Conservation (phyloP, 1,284 basidiomycete species). For the Melampsora americana region DNA sequence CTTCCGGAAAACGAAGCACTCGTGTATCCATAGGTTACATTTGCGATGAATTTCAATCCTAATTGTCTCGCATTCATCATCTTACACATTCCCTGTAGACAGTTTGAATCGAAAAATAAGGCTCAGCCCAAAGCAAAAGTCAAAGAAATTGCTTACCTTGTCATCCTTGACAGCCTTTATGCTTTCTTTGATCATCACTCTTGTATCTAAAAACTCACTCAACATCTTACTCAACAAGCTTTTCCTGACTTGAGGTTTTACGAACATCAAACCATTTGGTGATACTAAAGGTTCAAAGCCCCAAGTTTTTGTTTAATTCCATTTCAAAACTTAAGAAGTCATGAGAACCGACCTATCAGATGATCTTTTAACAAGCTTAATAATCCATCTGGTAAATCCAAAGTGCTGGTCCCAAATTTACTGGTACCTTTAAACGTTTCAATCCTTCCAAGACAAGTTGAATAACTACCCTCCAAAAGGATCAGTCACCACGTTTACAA, state of each 20-base stretch:
- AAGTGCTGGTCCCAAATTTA: constrained; percentile 75
- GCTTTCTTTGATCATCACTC: constrained; percentile 93
- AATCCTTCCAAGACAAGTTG: constrained; percentile 88
- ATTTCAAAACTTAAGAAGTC: no score
- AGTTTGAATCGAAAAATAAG: constrained; percentile 4
- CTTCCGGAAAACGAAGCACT: constrained; percentile 87
- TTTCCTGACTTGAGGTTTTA: constrained; percentile 76
- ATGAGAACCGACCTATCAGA: constrained; percentile 63
- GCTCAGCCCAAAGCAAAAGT: not conserved
- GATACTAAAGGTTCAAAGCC: constrained; percentile 62
- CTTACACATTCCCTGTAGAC: constrained; percentile 64
- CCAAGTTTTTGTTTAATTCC: no score
- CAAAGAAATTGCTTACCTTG: constrained; percentile 60
- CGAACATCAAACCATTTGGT: constrained; percentile 91
- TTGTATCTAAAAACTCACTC: constrained; percentile 84
- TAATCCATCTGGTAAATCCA: constrained; percentile 68
- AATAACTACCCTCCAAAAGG: constrained; percentile 44
- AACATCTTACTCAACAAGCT: constrained; percentile 88
- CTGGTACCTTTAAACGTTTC: constrained; percentile 76
- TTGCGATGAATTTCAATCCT: constrained; percentile 76
- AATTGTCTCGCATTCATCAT: constrained; percentile 83
- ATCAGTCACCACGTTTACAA: constrained; percentile 11
- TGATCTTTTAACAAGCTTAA: constrained; percentile 69
- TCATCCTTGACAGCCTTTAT: constrained; percentile 78
- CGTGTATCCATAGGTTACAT: constrained; percentile 94